Evolutionary conservation across 1,284 basidiomycete species (phyloP).

Genomic region (Cryptococcus amylolentus): DNA sequence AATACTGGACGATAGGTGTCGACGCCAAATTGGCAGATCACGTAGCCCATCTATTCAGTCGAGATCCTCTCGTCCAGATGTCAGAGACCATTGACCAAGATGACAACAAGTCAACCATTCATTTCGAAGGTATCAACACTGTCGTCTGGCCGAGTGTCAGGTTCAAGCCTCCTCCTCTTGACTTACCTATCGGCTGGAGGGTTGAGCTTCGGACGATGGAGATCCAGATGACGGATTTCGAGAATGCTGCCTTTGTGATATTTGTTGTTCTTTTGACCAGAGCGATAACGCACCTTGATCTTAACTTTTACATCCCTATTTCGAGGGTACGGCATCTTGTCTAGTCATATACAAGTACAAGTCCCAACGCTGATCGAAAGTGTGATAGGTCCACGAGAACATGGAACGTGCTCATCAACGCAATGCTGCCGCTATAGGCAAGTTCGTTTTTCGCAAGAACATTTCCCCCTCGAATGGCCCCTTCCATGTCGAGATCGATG

Average conservation of each 20-base stretch:
- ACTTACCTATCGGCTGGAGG: slow-evolving; percentile 91
- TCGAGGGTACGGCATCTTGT: slow-evolving; percentile 66
- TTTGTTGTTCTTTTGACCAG: slow-evolving; percentile 92
- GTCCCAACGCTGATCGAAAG: neutral
- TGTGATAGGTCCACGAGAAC: slow-evolving; percentile 84
- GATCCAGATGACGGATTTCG: slow-evolving; percentile 97
- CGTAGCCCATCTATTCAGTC: slow-evolving; percentile 92
- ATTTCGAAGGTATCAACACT: slow-evolving; percentile 99
- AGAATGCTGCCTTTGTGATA: slow-evolving; percentile 94
- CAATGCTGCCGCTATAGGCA: slow-evolving; percentile 68
- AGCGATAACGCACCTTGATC: slow-evolving; percentile 82
- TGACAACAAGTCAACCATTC: slow-evolving; percentile 80
- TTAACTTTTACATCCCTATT: slow-evolving; percentile 96
- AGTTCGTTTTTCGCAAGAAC: slow-evolving; percentile 87
- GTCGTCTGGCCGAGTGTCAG: slow-evolving; percentile 99
- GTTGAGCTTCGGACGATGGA: slow-evolving; percentile 99
- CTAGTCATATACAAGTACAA: neutral
- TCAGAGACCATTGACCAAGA: slow-evolving; percentile 92
- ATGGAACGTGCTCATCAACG: slow-evolving; percentile 86
- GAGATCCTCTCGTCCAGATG: slow-evolving; percentile 94
- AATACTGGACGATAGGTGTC: slow-evolving; percentile 59
- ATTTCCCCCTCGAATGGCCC: slow-evolving; percentile 61
- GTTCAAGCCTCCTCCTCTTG: slow-evolving; percentile 95
- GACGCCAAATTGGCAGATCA: slow-evolving; percentile 89
- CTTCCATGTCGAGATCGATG: slow-evolving; percentile 16